Conservation (phyloP, 371 early-diverging fungal genomes). For the Actinomucor elegans region DNA sequence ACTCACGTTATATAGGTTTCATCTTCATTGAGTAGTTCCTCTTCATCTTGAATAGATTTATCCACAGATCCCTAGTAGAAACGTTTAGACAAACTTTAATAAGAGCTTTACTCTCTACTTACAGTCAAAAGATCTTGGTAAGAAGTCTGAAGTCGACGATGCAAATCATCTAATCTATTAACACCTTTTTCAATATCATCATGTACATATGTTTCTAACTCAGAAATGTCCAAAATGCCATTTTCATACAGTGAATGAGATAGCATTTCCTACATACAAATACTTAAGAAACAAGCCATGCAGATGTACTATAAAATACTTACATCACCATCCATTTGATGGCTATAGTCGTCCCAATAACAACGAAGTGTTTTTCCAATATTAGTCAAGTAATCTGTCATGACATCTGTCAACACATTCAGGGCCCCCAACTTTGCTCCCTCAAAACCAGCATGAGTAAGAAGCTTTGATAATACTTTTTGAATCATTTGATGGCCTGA, state of each 20-base stretch:
- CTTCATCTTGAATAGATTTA: constrained; percentile 37
- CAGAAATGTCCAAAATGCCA: constrained; percentile 64
- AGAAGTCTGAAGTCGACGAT: constrained; percentile 68
- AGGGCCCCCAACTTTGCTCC: constrained; percentile 65
- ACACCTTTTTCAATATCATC: constrained; percentile 77
- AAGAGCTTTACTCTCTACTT: constrained; percentile 8
- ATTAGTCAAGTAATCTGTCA: constrained; percentile 75
- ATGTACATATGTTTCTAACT: constrained; percentile 75
- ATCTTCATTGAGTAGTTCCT: constrained; percentile 53
- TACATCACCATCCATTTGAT: constrained; percentile 77
- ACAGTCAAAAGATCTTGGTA: constrained; percentile 58
- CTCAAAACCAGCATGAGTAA: constrained; percentile 92
- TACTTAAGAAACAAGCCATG: too few species aligned
- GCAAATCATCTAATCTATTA: constrained; percentile 68
- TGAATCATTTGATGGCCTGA: constrained; percentile 65
- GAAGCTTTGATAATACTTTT: constrained; percentile 64
- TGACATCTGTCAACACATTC: constrained; percentile 75
- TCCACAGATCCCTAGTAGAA: constrained; percentile 33
- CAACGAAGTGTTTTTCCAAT: constrained; percentile 79
- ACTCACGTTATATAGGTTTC: constrained; percentile 56
- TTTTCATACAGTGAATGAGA: constrained; percentile 81
- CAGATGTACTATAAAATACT: constrained; percentile 6
- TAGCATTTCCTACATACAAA: constrained; percentile 69
- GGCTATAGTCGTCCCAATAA: constrained; percentile 77
- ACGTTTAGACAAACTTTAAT: not conserved